phyloP scores from a whole-genome alignment of 2,329 filamentous ascomycete species.

The Fusarium agapanthi region DNA sequence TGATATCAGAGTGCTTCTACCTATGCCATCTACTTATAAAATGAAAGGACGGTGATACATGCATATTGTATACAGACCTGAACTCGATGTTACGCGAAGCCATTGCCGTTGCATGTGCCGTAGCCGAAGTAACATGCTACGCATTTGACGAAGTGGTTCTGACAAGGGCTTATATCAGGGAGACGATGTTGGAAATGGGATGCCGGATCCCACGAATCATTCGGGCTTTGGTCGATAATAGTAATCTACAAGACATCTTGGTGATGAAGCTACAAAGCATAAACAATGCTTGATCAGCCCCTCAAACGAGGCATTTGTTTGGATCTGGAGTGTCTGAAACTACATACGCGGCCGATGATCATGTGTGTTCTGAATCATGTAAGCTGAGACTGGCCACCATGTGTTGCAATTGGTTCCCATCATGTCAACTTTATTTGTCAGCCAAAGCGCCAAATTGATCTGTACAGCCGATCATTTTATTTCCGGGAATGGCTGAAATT shows the following conservation, averaged over 20 bases:
- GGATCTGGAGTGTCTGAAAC: slow-evolving; percentile 1
- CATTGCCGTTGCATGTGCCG: background rate
- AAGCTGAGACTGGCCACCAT: background rate
- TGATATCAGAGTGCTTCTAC: background rate
- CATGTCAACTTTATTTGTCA: background rate
- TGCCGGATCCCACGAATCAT: background rate
- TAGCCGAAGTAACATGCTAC: background rate
- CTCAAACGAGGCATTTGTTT: slow-evolving; percentile 2
- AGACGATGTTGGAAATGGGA: background rate
- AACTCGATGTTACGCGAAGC: background rate
- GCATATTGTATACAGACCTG: background rate
- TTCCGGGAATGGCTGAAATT: background rate
- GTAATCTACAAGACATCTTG: background rate
- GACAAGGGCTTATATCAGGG: slow-evolving; percentile 18
- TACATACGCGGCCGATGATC: slow-evolving; percentile 10
- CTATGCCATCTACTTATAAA: too few species aligned
- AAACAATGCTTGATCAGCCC: background rate
- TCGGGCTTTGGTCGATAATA: background rate
- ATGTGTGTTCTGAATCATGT: slow-evolving; percentile 8
- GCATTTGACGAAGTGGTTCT: slow-evolving; percentile 1
- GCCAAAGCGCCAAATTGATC: background rate
- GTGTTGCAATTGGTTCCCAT: slow-evolving; percentile 4
- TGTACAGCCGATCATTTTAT: background rate
- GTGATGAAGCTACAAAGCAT: background rate
- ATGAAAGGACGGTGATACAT: background rate